Evolutionary conservation across 495 filamentous ascomycete species (phyloP).

Genomic region (Penicillium verhagenii): DNA sequence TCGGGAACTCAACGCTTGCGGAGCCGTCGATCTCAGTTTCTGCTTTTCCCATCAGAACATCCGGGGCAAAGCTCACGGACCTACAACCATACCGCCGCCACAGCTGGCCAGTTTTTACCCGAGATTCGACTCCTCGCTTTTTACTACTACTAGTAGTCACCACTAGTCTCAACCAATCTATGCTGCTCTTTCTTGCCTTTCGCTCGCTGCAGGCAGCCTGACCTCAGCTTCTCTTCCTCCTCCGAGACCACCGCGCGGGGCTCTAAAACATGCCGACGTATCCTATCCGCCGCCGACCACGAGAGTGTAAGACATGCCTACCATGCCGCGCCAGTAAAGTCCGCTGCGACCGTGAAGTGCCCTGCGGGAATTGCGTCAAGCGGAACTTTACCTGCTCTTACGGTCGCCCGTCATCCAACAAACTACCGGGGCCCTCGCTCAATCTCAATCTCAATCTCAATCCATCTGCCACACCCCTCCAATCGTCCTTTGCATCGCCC

Average conservation of each 20-base stretch:
- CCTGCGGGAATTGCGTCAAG: constrained; percentile 73
- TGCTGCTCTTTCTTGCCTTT: constrained; percentile 17
- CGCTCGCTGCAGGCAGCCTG: constrained; percentile 19
- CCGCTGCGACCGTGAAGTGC: constrained; percentile 71
- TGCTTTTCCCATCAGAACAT: constrained; percentile 2
- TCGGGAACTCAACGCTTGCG: not conserved
- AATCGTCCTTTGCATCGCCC: constrained; percentile 17
- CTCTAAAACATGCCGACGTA: constrained; percentile 35
- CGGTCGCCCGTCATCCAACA: constrained; percentile 56
- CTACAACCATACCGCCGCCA: not conserved
- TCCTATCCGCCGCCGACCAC: constrained; percentile 46
- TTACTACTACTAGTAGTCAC: not conserved
- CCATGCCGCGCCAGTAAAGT: constrained; percentile 51
- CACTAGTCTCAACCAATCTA: constrained; percentile 8
- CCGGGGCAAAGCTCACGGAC: constrained; percentile 9
- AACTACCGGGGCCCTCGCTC: constrained; percentile 13
- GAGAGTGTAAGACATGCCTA: constrained; percentile 50
- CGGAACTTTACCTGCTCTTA: constrained; percentile 69
- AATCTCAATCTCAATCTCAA: constrained; percentile 13
- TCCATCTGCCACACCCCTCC: constrained; percentile 19
- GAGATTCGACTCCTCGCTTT: constrained; percentile 6
- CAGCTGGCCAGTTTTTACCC: not conserved
- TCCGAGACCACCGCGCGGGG: constrained; percentile 14
- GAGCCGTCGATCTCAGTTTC: not conserved
- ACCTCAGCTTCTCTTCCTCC: constrained; percentile 2